These are phyloP conservation scores for Chlamydomonas schloesseri DNA, from an alignment of 139 green algal species.

Conservation along the genomic window DNA sequence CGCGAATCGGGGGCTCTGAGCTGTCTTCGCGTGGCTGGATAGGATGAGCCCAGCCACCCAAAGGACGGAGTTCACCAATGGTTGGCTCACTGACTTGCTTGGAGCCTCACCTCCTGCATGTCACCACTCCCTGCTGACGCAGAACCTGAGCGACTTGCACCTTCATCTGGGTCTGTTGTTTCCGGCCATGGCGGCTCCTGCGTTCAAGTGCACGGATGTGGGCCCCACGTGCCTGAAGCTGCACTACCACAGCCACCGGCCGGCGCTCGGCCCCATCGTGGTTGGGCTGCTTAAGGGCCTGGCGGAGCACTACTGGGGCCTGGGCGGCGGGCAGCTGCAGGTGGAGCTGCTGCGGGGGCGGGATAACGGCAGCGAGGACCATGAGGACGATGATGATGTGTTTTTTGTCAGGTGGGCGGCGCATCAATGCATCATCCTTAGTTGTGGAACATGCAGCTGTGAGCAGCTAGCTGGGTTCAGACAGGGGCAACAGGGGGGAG, in stretches of 20 bases:
- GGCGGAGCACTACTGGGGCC: slow-evolving; percentile 33
- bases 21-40: too few species aligned
- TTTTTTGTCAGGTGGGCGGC: slow-evolving; percentile 1
- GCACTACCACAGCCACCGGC: slow-evolving; percentile 58
- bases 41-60: too few species aligned
- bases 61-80: too few species aligned
- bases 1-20: not conserved
- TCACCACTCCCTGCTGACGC: not conserved
- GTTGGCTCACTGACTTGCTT: too few species aligned
- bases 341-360: slow-evolving; percentile 51
- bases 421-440: too few species aligned
- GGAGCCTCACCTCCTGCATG: too few species aligned
- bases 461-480: too few species aligned
- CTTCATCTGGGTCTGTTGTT: slow-evolving; percentile 52
- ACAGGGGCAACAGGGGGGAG: too few species aligned
- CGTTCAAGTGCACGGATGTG: slow-evolving; percentile 59
- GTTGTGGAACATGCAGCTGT: too few species aligned
- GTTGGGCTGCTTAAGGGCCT: slow-evolving; percentile 47
- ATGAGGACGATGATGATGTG: slow-evolving; percentile 43
- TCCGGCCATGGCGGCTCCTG: slow-evolving; percentile 53
- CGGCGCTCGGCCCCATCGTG: slow-evolving; percentile 58
- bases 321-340: slow-evolving; percentile 14
- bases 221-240: slow-evolving; percentile 34
- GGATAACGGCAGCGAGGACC: slow-evolving; percentile 45
- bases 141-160: slow-evolving; percentile 69